Conservation (phyloP, 108 stramenopile species). For the Nannochloropsis salina region DNA sequence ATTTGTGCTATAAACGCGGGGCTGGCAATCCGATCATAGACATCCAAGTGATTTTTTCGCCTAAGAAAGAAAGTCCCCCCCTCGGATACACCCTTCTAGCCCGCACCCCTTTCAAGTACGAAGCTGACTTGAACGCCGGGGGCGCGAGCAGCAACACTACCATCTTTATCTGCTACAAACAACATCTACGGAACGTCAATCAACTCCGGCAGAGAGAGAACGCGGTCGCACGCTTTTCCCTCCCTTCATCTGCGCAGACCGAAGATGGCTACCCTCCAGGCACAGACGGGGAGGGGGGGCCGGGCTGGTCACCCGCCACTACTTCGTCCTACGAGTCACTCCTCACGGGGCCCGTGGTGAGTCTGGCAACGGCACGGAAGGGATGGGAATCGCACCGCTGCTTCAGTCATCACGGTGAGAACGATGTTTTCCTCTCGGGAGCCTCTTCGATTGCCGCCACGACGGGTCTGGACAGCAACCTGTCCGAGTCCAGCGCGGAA, state of each 20-base stretch:
- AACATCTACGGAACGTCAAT: slow-evolving; percentile 33
- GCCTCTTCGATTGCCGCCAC: neutral
- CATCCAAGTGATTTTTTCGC: slow-evolving; percentile 40
- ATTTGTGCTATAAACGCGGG: slow-evolving; percentile 46
- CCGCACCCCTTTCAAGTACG: slow-evolving; percentile 31
- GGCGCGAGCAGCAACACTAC: slow-evolving; percentile 32
- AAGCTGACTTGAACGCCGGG: slow-evolving; percentile 47
- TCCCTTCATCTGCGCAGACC: neutral
- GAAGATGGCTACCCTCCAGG: neutral
- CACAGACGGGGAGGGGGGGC: neutral
- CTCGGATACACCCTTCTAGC: slow-evolving; percentile 41
- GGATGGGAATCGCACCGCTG: neutral
- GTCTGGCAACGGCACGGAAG: neutral
- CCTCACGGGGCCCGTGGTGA: slow-evolving; percentile 15
- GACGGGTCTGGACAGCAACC: neutral
- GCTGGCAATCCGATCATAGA: slow-evolving; percentile 51
- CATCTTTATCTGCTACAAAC: slow-evolving; percentile 42
- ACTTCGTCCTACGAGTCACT: neutral
- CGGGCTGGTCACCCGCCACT: neutral
- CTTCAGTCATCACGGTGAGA: neutral
- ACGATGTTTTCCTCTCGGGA: neutral
- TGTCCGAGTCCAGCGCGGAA: neutral
- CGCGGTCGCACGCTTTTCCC: neutral
- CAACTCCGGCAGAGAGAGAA: neutral
- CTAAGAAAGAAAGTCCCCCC: slow-evolving; percentile 39